Percentiles rank a stretch among this genome's conserved stretches.
Evolutionary conservation across 257 asterid species (phyloP).

Genomic region (Nyctanthes arbortristis): DNA sequence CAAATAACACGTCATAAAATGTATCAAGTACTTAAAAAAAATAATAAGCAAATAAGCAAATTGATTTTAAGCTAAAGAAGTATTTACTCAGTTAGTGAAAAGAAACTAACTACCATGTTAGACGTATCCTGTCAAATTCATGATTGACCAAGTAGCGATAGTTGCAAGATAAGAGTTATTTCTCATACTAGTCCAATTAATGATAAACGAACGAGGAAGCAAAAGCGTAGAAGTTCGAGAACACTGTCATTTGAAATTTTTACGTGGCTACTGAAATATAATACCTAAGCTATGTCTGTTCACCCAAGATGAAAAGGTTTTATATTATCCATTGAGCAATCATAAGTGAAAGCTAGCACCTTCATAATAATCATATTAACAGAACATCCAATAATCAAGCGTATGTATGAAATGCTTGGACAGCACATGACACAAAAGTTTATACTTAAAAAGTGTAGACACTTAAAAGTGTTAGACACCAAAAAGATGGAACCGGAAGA

Average conservation of each 20-base stretch:
- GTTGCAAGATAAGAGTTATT: constrained; percentile 19
- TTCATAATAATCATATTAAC: neutral
- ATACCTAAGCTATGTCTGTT: neutral
- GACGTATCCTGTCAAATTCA: constrained; percentile 1
- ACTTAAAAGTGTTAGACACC: neutral
- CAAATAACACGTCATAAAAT: neutral
- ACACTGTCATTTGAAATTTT: neutral
- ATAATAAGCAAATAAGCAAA: neutral
- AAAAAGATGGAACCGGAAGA: neutral
- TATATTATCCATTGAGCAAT: neutral
- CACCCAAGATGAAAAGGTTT: neutral
- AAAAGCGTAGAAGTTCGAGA: neutral
- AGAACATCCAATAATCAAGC: neutral
- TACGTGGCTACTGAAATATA: neutral
- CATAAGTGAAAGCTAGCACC: neutral
- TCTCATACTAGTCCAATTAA: constrained; percentile 10
- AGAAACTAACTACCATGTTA: neutral
- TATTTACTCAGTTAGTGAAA: neutral
- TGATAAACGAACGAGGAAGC: neutral
- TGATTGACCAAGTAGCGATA: neutral
- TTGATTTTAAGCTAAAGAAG: neutral
- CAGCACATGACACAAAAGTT: neutral
- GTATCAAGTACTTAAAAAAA: too few species aligned
- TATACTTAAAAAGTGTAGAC: too few species aligned
- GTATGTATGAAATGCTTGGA: neutral